These are phyloP conservation scores for Calocybe cyanea DNA, from an alignment of 768 basidiomycete species.

Conservation along the genomic window DNA sequence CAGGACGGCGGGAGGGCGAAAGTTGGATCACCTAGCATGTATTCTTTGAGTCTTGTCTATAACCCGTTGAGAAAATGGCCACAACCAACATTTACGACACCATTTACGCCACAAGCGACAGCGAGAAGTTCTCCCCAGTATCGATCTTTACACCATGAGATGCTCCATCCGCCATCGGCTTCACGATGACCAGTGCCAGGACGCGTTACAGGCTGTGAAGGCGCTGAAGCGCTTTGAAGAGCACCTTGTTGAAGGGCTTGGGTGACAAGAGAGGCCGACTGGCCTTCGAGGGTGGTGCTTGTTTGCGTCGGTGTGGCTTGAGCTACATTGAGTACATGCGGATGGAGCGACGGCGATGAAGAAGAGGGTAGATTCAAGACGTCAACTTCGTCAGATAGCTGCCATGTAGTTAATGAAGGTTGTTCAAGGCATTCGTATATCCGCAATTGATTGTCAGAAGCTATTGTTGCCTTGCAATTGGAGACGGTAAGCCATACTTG, in stretches of 20 bases:
- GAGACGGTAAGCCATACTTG: background rate
- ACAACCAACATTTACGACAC: slow-evolving; percentile 73
- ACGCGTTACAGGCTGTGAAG: slow-evolving; percentile 12
- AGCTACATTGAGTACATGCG: slow-evolving; percentile 52
- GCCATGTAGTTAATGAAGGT: slow-evolving; percentile 70
- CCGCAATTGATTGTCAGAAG: slow-evolving; percentile 83
- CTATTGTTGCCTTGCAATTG: slow-evolving; percentile 84
- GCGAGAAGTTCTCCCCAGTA: slow-evolving; percentile 95
- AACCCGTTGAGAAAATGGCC: too few species aligned
- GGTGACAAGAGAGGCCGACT: slow-evolving; percentile 58
- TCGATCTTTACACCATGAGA: slow-evolving; percentile 94
- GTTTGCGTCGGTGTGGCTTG: slow-evolving; percentile 74
- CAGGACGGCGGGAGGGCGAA: slow-evolving; percentile 63
- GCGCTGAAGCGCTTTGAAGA: slow-evolving; percentile 25
- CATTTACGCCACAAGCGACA: slow-evolving; percentile 65
- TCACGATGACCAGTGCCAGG: slow-evolving; percentile 59
- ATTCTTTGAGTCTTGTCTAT: background rate
- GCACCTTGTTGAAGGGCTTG: slow-evolving; percentile 58
- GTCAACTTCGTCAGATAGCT: slow-evolving; percentile 74
- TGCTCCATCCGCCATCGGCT: slow-evolving; percentile 88
- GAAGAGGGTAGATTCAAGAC: slow-evolving; percentile 49
- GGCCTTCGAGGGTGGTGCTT: slow-evolving; percentile 46
- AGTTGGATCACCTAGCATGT: slow-evolving; percentile 66
- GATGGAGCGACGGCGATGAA: slow-evolving; percentile 36
- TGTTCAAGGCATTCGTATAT: slow-evolving; percentile 90